phyloP scores from a whole-genome alignment of 331 rosid genomes.

The Pyracantha coccinea region DNA sequence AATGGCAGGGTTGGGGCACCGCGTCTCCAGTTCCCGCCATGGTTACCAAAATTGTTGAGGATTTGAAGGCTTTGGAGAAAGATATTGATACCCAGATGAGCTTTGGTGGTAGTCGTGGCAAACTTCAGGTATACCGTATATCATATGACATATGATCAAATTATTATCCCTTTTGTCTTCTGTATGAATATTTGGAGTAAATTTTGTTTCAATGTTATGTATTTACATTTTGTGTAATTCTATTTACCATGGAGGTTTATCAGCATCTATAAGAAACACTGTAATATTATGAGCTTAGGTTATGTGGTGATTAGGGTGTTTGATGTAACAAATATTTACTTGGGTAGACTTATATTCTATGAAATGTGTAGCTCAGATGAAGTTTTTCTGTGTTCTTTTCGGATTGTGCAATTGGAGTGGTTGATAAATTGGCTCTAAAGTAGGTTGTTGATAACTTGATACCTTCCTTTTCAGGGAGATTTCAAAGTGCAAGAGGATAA shows the following conservation, averaged over 20 bases:
- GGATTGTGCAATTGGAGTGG: not conserved
- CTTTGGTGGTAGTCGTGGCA: slow-evolving; percentile 83
- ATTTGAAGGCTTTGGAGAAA: slow-evolving; percentile 56
- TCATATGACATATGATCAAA: not conserved
- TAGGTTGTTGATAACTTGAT: not conserved
- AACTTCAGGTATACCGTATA: slow-evolving; percentile 54
- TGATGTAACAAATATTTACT: not conserved
- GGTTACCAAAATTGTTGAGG: slow-evolving; percentile 52
- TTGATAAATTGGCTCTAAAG: not conserved
- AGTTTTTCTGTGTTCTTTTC: not conserved
- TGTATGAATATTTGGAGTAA: not conserved
- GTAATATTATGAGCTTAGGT: not conserved
- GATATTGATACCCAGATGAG: slow-evolving; percentile 49
- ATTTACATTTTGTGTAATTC: no score
- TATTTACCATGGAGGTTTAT: not conserved
- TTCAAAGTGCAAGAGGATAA: slow-evolving; percentile 58
- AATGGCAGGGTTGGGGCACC: slow-evolving; percentile 93
- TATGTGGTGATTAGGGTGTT: not conserved
- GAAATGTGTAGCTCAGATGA: not conserved
- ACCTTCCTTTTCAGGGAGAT: slow-evolving; percentile 38
- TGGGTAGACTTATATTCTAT: not conserved
- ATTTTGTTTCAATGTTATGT: not conserved
- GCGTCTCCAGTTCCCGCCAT: slow-evolving; percentile 53
- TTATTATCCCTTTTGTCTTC: not conserved
- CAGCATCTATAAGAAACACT: not conserved